Conservation (phyloP, 108 stramenopile genomes). For the Mediolabrus comicus region DNA sequence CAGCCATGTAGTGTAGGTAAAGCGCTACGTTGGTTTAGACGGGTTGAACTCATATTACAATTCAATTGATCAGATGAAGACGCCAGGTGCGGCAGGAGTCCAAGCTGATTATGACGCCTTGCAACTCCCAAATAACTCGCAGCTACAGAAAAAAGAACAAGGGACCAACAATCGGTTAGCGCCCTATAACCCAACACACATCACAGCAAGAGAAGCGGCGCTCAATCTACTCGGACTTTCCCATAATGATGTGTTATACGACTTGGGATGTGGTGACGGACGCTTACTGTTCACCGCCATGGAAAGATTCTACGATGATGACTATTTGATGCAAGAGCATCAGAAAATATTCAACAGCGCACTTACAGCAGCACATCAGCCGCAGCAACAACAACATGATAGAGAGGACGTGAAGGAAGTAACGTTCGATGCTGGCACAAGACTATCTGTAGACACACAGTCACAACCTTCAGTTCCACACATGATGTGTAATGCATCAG, state of each 20-base stretch:
- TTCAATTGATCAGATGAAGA: too few species aligned
- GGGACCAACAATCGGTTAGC: constrained; percentile 41
- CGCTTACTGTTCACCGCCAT: constrained; percentile 66
- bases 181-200: constrained; percentile 71
- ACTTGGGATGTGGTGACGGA: constrained; percentile 89
- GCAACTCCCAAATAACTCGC: too few species aligned
- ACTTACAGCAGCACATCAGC: not conserved
- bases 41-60: too few species aligned
- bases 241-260: constrained; percentile 69
- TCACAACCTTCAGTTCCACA: constrained; percentile 13
- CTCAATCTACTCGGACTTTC: constrained; percentile 47
- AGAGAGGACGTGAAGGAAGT: not conserved
- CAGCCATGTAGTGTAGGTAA: too few species aligned
- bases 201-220: constrained; percentile 55
- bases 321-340: not conserved
- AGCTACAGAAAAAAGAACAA: constrained; percentile 1
- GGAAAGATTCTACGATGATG: constrained; percentile 15
- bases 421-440: not conserved
- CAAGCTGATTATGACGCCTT: too few species aligned
- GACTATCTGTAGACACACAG: not conserved
- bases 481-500: constrained; percentile 24
- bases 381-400: not conserved
- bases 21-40: too few species aligned
- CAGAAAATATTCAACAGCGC: not conserved
- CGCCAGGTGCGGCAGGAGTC: too few species aligned